Evolutionary conservation across 441 rosid genomes (phyloP).

Genomic region (Codiaeum variegatum): DNA sequence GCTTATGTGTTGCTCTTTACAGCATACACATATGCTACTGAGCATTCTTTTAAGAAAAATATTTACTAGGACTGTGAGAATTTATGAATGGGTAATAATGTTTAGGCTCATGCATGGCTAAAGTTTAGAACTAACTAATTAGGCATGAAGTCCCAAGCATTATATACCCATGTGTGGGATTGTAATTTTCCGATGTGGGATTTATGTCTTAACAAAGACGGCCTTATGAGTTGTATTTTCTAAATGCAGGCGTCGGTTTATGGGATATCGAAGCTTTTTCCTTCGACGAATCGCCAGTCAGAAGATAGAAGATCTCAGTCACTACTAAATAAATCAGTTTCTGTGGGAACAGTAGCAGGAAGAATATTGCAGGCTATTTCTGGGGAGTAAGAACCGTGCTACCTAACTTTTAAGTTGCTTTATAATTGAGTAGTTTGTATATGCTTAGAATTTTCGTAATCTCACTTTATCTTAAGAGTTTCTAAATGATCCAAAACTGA

Average conservation of each 20-base stretch:
- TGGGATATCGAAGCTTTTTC: slow-evolving; percentile 32
- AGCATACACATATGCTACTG: not conserved
- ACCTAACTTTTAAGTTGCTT: slow-evolving; percentile 9
- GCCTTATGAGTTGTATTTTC: slow-evolving; percentile 21
- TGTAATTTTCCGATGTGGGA: too few species aligned
- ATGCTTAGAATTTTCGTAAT: slow-evolving; percentile 1
- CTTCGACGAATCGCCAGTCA: slow-evolving; percentile 33
- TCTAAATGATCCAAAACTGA: slow-evolving; percentile 17
- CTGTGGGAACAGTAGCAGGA: slow-evolving; percentile 37
- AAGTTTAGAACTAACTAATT: too few species aligned
- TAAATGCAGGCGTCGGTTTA: slow-evolving; percentile 49
- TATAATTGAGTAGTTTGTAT: not conserved
- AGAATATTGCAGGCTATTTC: slow-evolving; percentile 32
- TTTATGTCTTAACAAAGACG: too few species aligned
- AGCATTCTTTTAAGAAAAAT: not conserved
- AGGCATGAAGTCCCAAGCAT: too few species aligned
- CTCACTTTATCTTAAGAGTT: not conserved
- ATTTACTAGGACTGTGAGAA: not conserved
- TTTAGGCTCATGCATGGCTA: too few species aligned
- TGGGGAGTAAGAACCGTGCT: slow-evolving; percentile 40
- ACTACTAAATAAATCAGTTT: slow-evolving; percentile 33
- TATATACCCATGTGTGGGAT: too few species aligned
- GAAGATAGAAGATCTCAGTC: slow-evolving; percentile 44
- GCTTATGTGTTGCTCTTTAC: not conserved
- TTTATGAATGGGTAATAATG: too few species aligned